These are phyloP conservation scores for Lecanicillium sp. DNA, from an alignment of 2,329 filamentous ascomycete genomes.

Conservation along the genomic window DNA sequence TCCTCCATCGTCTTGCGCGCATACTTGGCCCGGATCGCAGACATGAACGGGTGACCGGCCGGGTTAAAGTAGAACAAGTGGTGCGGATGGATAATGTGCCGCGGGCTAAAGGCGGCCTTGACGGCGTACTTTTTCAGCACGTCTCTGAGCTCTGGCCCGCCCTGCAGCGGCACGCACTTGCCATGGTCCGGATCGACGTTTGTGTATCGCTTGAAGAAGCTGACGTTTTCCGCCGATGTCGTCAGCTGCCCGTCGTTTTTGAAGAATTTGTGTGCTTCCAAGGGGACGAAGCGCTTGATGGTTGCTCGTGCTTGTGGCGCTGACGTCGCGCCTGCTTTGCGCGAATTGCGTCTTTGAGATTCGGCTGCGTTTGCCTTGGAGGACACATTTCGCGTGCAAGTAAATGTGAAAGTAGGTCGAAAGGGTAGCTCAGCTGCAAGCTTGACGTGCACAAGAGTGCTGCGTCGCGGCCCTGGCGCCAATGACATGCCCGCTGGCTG, in stretches of 20 bases:
- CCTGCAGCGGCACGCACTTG: constrained; percentile 2
- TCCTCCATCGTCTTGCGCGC: constrained; percentile 16
- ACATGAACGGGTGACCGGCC: constrained; percentile 22
- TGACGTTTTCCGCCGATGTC: constrained; percentile 13
- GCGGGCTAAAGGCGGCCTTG: constrained; percentile 17
- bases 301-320: background rate
- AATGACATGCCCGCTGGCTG: no score
- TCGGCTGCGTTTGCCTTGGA: background rate
- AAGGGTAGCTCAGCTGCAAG: no score
- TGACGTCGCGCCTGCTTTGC: background rate
- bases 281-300: background rate
- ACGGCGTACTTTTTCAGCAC: constrained; percentile 14
- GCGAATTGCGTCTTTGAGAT: background rate
- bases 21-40: constrained; percentile 18
- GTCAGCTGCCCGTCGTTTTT: constrained; percentile 1
- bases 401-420: no score
- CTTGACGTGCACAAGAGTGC: no score
- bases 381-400: background rate
- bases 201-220: constrained; percentile 5
- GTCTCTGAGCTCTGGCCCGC: constrained; percentile 5
- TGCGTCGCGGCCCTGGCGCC: no score
- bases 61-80: constrained; percentile 24
- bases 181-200: constrained; percentile 9
- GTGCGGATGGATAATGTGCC: constrained; percentile 23
- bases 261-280: constrained; percentile 5